Conservation (phyloP, 1,284 basidiomycete species). For the Puccinia novopanici region DNA sequence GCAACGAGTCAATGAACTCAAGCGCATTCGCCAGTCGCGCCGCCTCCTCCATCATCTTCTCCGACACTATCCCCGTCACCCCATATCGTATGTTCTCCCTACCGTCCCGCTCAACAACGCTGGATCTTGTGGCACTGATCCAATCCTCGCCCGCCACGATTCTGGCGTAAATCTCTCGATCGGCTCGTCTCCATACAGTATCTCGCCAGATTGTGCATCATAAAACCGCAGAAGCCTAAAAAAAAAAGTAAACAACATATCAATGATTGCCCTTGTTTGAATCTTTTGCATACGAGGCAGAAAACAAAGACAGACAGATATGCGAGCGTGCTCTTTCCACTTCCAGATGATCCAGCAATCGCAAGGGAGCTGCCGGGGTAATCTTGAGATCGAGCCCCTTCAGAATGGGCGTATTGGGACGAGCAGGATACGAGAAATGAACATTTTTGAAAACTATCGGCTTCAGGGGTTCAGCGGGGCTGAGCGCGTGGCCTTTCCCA, state of each 20-base stretch:
- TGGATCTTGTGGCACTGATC: slow-evolving; percentile 75
- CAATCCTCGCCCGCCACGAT: slow-evolving; percentile 82
- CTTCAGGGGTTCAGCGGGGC: slow-evolving; percentile 63
- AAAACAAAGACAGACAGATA: slow-evolving; percentile 65
- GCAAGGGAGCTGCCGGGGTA: slow-evolving; percentile 82
- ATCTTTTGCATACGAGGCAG: slow-evolving; percentile 51
- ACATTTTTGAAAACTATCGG: slow-evolving; percentile 75
- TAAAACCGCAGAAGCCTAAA: slow-evolving; percentile 85
- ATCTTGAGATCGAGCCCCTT: slow-evolving; percentile 77
- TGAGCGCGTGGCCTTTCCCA: slow-evolving; percentile 60
- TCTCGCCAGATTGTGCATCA: slow-evolving; percentile 76
- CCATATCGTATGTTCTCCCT: slow-evolving; percentile 91
- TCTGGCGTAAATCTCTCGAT: slow-evolving; percentile 78
- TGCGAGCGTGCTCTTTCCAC: slow-evolving; percentile 59
- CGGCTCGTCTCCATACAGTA: slow-evolving; percentile 63
- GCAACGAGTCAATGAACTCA: slow-evolving; percentile 89
- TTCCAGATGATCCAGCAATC: slow-evolving; percentile 64
- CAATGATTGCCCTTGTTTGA: slow-evolving; percentile 50
- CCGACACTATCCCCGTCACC: slow-evolving; percentile 67
- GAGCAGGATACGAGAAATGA: slow-evolving; percentile 80
- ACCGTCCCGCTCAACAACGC: slow-evolving; percentile 72
- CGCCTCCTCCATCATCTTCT: slow-evolving; percentile 81
- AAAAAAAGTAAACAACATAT: slow-evolving; percentile 56
- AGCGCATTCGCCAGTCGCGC: slow-evolving; percentile 84
- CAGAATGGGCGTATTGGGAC: slow-evolving; percentile 74